Base-by-base conservation (phyloP, 768 basidiomycete genomes). In the Tulasnella sp. region DNA sequence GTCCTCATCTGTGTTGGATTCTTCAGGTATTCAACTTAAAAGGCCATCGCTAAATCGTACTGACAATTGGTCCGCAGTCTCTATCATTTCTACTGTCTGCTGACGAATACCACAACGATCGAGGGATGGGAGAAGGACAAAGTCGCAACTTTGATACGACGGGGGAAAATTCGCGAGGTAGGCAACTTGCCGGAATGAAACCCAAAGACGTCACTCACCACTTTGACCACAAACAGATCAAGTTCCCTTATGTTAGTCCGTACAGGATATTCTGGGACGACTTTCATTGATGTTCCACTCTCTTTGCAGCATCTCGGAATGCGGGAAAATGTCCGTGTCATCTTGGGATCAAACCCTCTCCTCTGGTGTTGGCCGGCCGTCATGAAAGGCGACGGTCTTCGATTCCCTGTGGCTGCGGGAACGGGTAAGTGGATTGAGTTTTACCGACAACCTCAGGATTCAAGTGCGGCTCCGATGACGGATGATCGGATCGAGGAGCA, bases 51-150 rank as follows among this genome's bases (percentile, higher is more conserved):
- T 80, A 39, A 80, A 39, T 37, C n/a, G 36, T 40, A 16, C 47
- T 65, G 35, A 36, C 35, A 65, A 22, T n/a, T n/a, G 16, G 67
- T 44, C 62, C 17, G 8, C 76, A 94, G 94, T 69, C 72, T 98
- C 26, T 98, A 95, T 77, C 97, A 98, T 75, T 87, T 95, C 75
- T 90, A 89, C 77, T 84, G 86, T 66, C 79, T 98, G 34, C 76
- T 85, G 6, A 85, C 84, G 11, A 99, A 99, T 79, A 88, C 89
- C 1, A 99, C 96, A 0, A 98, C 97, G 0, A 98, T 99, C 66
- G 97, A 99, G 81, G 88, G 91, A 0, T 96, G 93, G 92, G 97
- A 99, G 80, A 98, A 98, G 81, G 95, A 98, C 77, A 95, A 91
- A 80, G 94, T 88, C 1, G 90, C 94, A 5, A 90, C 87, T 0